Evolutionary conservation across 495 filamentous ascomycete species (phyloP), one percentile per base, ranked within the genome.

Genomic region (Aspergillus bertholletiae): DNA sequence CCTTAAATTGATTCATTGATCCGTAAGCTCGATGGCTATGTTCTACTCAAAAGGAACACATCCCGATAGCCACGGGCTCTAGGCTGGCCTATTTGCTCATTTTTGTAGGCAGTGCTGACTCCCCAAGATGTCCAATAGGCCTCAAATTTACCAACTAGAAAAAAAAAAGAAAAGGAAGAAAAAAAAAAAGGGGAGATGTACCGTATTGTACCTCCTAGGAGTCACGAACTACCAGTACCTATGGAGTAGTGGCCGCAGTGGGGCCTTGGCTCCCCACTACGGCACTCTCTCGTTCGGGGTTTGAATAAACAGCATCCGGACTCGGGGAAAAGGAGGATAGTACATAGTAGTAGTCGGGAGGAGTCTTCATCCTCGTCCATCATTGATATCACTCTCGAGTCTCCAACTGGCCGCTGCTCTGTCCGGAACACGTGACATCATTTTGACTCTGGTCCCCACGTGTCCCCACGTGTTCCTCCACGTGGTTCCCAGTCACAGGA

Each of bases 221-320:
- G 30, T 26, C 15, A 30, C 18, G 24, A 30, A 7, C 21, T 15
- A 37, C 7, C 11, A 13, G 27, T 37, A n/a, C 17, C 13, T 40
- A 40, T n/a, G 37, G 22, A 5, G 21, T 50, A 43, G 45, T 32
- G 41, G 43, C 12, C 43, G 17, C 50, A 46, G 54, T 46, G 47
- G 53, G 34, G 27, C 34, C 41, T 27, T 22, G 47, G 5, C 18
- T 21, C n/a, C 37, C 40, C 39, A 41, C 45, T 24, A 20, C 48
- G 39, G 54, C 57, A 48, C 18, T 17, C 21, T 23, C 37, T 40
- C 37, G 37, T 40, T 40, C 37, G 37, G 37, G 37, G 17, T 40
- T n/a, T 40, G n/a, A 40, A 11, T 13, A 13, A 20, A 27, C 46
- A 18, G n/a, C 46, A 30, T 49, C 22, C 34, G 7, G 9, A 21